phyloP scores from a whole-genome alignment of 2,329 filamentous ascomycete species.

The Cordyceps militaris region DNA sequence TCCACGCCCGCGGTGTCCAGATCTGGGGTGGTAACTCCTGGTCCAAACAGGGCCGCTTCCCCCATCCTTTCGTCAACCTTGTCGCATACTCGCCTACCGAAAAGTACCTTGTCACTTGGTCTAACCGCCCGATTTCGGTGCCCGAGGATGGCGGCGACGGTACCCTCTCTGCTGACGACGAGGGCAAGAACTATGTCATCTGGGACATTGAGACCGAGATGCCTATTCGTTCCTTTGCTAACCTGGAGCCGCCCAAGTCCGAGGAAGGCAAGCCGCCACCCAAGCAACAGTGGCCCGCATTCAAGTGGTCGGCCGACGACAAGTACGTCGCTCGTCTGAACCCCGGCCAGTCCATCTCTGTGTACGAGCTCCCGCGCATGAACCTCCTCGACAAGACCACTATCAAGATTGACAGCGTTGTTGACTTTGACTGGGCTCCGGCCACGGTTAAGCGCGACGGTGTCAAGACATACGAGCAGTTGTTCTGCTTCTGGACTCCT shows the following conservation, averaged over 20 bases:
- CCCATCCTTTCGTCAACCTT: conserved; percentile 91
- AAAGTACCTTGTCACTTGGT: conserved; percentile 95
- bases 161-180: conserved; percentile 80
- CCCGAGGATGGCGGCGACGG: conserved; percentile 81
- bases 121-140: conserved; percentile 84
- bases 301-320: conserved; percentile 98
- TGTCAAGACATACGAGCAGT: conserved; percentile 86
- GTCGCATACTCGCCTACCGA: conserved; percentile 93
- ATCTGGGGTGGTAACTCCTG: conserved; percentile 91
- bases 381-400: conserved; percentile 82
- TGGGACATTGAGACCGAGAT: conserved; percentile 92
- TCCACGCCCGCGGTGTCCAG: conserved; percentile 93
- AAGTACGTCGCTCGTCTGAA: conserved; percentile 93
- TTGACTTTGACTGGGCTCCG: conserved; percentile 98
- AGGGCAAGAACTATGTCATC: conserved; percentile 98
- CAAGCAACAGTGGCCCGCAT: conserved; percentile 96
- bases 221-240: conserved; percentile 87
- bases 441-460: conserved; percentile 74
- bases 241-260: conserved; percentile 65
- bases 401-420: conserved; percentile 92
- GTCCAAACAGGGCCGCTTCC: conserved; percentile 85
- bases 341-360: conserved; percentile 79
- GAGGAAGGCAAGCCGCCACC: conserved; percentile 59
- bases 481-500: conserved; percentile 98
- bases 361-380: conserved; percentile 87